Conservation (phyloP, 2,329 filamentous ascomycete species). For the Diaporthe australafricana region DNA sequence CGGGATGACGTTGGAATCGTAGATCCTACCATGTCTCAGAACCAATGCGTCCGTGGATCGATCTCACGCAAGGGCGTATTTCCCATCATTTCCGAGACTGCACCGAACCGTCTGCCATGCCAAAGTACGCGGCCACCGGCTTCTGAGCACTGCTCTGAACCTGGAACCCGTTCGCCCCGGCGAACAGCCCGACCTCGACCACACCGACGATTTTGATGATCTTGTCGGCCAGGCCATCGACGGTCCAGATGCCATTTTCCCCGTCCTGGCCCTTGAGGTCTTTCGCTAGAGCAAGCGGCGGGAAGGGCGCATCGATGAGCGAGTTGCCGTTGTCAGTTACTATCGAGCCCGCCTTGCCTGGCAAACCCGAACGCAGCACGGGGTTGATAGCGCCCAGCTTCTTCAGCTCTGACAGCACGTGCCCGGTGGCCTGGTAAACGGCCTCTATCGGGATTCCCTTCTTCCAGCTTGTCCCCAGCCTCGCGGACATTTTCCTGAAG, state of each 20-base stretch:
- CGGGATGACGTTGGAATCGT: background rate
- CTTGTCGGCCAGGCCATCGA: conserved; percentile 76
- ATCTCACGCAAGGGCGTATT: background rate
- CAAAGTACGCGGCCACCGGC: conserved; percentile 94
- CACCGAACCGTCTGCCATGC: conserved; percentile 81
- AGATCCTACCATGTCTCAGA: background rate
- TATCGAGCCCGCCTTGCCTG: conserved; percentile 84
- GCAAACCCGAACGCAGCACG: conserved; percentile 76
- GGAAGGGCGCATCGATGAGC: conserved; percentile 93
- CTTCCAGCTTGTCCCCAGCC: conserved; percentile 82
- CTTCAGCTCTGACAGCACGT: conserved; percentile 79
- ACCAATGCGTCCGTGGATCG: background rate
- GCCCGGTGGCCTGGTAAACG: conserved; percentile 82
- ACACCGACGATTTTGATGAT: conserved; percentile 89
- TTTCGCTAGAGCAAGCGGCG: conserved; percentile 73
- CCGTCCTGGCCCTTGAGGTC: conserved; percentile 64
- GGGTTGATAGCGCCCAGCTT: conserved; percentile 80
- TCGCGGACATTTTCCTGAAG: conserved; percentile 86
- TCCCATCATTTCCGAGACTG: conserved; percentile 53
- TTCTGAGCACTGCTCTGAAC: conserved; percentile 83
- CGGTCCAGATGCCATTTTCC: conserved; percentile 80
- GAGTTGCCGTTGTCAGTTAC: conserved; percentile 86
- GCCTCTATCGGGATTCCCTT: conserved; percentile 93
- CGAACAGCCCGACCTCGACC: conserved; percentile 91
- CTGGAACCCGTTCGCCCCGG: conserved; percentile 81